A percentile compares a stretch with the other conserved stretches of the same genome.
Conservation (phyloP, 805 yeast genomes). For the Barnettozyma botsteinii region DNA sequence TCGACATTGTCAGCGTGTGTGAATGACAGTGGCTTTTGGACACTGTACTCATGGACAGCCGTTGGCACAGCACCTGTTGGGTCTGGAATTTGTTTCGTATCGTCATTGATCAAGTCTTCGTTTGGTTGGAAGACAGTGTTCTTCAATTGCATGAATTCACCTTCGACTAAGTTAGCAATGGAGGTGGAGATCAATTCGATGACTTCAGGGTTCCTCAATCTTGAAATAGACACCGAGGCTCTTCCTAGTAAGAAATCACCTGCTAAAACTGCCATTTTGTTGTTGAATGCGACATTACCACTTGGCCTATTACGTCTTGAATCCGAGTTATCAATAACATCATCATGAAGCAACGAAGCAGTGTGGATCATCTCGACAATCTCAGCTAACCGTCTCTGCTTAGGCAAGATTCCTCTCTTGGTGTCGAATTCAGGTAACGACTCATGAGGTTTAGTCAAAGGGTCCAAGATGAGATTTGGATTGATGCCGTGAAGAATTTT, state of each 20-base stretch:
- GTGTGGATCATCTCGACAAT: slow-evolving; percentile 98
- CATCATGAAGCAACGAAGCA: slow-evolving; percentile 92
- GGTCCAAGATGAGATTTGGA: slow-evolving; percentile 77
- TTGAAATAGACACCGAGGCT: slow-evolving; percentile 92
- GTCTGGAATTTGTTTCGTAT: slow-evolving; percentile 37
- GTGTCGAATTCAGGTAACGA: slow-evolving; percentile 55
- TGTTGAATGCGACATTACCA: slow-evolving; percentile 90
- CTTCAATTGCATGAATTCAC: slow-evolving; percentile 97
- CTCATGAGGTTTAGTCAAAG: slow-evolving; percentile 76
- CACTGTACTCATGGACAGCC: slow-evolving; percentile 32
- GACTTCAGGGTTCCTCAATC: slow-evolving; percentile 94
- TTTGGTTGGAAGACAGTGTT: slow-evolving; percentile 71
- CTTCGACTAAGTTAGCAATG: slow-evolving; percentile 95
- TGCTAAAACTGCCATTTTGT: slow-evolving; percentile 95
- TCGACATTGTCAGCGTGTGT: slow-evolving; percentile 62
- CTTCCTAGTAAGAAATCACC: slow-evolving; percentile 95
- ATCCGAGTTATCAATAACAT: slow-evolving; percentile 88
- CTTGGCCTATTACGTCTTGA: slow-evolving; percentile 85
- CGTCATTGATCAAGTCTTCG: slow-evolving; percentile 40
- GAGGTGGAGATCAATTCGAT: slow-evolving; percentile 92
- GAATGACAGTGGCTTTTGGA: slow-evolving; percentile 27
- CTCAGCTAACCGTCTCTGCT: slow-evolving; percentile 92
- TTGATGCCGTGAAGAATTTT: slow-evolving; percentile 83
- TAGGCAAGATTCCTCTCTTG: slow-evolving; percentile 77
- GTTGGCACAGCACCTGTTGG: slow-evolving; percentile 63